phyloP scores from a whole-genome alignment of 2,329 filamentous ascomycete species.

The Cucurbitaria berberidis region DNA sequence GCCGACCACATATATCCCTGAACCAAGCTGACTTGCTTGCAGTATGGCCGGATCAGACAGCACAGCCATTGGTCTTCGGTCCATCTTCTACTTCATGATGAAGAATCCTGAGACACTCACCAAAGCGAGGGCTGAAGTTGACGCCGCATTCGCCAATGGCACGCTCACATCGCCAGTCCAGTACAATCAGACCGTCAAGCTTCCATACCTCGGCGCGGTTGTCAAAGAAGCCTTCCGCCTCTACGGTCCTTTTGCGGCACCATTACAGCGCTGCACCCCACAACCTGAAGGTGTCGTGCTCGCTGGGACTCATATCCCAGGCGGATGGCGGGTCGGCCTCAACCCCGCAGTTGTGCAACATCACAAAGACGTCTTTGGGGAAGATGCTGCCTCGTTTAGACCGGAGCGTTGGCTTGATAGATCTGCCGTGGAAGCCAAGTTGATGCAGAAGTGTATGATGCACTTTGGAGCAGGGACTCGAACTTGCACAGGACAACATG shows the following conservation, averaged over 20 bases:
- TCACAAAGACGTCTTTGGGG: constrained; percentile 69
- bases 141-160: constrained; percentile 18
- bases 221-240: constrained; percentile 78
- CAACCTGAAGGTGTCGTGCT: constrained; percentile 64
- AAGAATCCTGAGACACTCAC: constrained; percentile 32
- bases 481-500: constrained; percentile 4
- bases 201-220: constrained; percentile 76
- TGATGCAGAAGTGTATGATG: constrained; percentile 71
- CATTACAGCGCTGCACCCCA: constrained; percentile 74
- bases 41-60: constrained; percentile 48
- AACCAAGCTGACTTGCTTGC: constrained; percentile 1
- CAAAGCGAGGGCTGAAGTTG: constrained; percentile 23
- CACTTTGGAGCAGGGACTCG: constrained; percentile 47
- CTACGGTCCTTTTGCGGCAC: constrained; percentile 73
- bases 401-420: constrained; percentile 70
- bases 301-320: constrained; percentile 65
- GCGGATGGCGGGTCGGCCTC: constrained; percentile 74
- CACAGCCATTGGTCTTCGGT: constrained; percentile 42
- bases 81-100: constrained; percentile 50
- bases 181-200: constrained; percentile 61
- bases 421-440: constrained; percentile 61
- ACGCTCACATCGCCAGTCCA: constrained; percentile 17
- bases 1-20: constrained; percentile 10
- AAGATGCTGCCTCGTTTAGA: constrained; percentile 67
- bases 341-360: constrained; percentile 78